phyloP scores from a whole-genome alignment of 805 yeast species.

The Brettanomyces custersianus region DNA sequence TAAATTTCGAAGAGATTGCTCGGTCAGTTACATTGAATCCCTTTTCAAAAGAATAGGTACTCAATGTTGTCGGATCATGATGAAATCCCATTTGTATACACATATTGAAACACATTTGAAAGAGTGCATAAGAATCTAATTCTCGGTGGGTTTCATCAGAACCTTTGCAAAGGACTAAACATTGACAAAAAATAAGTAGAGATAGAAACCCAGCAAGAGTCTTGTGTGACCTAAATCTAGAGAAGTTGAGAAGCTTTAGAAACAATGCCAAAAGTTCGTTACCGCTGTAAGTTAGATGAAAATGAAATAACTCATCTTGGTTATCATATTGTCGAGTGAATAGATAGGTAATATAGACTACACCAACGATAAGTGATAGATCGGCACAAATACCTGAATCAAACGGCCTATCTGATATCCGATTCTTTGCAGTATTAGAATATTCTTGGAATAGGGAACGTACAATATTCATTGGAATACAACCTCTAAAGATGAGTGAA shows the following conservation, averaged over 20 bases:
- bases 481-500: conserved; percentile 4
- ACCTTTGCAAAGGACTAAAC: conserved; percentile 2
- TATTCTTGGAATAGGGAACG: conserved; percentile 4
- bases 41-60: not conserved
- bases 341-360: conserved; percentile 6
- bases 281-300: not conserved
- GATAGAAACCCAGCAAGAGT: conserved; percentile 6
- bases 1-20: not conserved
- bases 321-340: conserved; percentile 4
- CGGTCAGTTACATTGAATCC: not conserved
- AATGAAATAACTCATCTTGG: not conserved
- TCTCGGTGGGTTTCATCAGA: conserved; percentile 1
- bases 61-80: not conserved
- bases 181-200: conserved; percentile 1
- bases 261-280: not conserved
- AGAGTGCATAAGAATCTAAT: conserved; percentile 4
- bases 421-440: conserved; percentile 2
- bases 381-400: conserved; percentile 7
- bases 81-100: conserved; percentile 6
- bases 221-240: conserved; percentile 6
- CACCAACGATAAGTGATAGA: conserved; percentile 6
- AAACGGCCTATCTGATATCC: conserved; percentile 5
- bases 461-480: conserved; percentile 8
- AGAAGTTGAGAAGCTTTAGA: conserved; percentile 7
- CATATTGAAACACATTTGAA: conserved; percentile 3